Percentiles rank a stretch among this genome's conserved stretches.
Conservation (phyloP, 768 basidiomycete genomes). For the Tubosaeta sp. region DNA sequence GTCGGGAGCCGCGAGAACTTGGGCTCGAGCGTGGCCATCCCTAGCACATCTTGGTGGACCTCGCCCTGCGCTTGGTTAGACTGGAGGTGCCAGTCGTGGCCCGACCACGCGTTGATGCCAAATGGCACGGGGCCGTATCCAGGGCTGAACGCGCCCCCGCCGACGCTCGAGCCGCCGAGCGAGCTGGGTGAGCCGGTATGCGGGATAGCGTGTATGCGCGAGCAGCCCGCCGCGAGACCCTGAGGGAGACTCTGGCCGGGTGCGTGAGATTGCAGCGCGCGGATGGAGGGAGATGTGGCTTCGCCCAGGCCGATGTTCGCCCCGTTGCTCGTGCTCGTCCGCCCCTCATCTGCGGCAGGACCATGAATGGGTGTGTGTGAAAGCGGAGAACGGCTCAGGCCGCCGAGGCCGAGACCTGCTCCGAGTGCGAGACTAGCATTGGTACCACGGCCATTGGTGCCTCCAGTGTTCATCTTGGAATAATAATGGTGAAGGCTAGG, state of each 20-base stretch:
- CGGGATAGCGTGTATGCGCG: slow-evolving; percentile 76
- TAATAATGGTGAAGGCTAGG: slow-evolving; percentile 69
- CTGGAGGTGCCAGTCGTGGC: slow-evolving; percentile 27
- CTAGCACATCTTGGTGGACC: too few species aligned
- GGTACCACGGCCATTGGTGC: slow-evolving; percentile 26
- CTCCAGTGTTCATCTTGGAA: slow-evolving; percentile 42
- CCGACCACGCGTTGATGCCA: slow-evolving; percentile 26
- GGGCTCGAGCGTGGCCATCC: slow-evolving; percentile 38
- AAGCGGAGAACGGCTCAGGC: slow-evolving; percentile 28
- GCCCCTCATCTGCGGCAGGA: slow-evolving; percentile 26
- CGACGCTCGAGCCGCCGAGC: slow-evolving; percentile 24
- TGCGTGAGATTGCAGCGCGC: slow-evolving; percentile 83
- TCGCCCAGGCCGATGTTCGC: slow-evolving; percentile 20
- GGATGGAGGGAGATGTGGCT: slow-evolving; percentile 60
- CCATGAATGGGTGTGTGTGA: slow-evolving; percentile 26
- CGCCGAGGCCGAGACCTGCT: slow-evolving; percentile 20
- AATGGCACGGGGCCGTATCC: slow-evolving; percentile 30
- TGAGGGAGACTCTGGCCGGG: slow-evolving; percentile 91
- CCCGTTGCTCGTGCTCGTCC: slow-evolving; percentile 9
- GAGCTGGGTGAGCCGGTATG: slow-evolving; percentile 36
- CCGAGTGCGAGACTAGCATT: slow-evolving; percentile 19
- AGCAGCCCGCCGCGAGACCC: slow-evolving; percentile 87
- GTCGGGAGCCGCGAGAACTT: slow-evolving; percentile 49
- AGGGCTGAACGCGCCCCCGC: slow-evolving; percentile 28
- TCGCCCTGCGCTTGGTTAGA: slow-evolving; percentile 20